Evolutionary conservation across 495 filamentous ascomycete genomes (phyloP).

Genomic region (Penicillium lagena): DNA sequence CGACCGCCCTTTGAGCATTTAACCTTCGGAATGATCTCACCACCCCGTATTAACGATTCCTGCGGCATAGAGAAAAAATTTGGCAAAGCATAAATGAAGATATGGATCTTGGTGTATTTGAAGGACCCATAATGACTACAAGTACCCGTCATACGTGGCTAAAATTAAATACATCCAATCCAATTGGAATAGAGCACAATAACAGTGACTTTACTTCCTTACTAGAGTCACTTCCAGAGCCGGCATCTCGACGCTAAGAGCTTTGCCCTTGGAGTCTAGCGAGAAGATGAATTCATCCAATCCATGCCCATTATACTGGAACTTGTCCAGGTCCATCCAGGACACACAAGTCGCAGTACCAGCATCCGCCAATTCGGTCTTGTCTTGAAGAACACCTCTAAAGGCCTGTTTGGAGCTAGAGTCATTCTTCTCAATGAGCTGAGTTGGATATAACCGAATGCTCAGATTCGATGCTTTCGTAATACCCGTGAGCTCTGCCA

Average conservation of each 20-base stretch:
- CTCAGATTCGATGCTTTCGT: conserved; percentile 22
- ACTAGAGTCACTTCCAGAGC: conserved; percentile 27
- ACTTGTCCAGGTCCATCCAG: conserved; percentile 41
- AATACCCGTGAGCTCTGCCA: conserved; percentile 21
- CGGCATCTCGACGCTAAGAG: conserved; percentile 34
- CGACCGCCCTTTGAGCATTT: no score
- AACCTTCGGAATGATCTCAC: no score
- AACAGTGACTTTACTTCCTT: background rate
- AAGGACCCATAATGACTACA: no score
- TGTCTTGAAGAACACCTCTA: conserved; percentile 39
- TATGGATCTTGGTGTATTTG: no score
- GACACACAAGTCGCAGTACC: conserved; percentile 33
- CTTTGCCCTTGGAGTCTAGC: conserved; percentile 29
- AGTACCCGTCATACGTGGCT: no score
- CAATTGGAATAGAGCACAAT: no score
- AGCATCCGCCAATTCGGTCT: conserved; percentile 18
- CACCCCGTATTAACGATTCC: no score
- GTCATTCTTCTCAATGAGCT: conserved; percentile 1
- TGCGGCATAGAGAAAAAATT: no score
- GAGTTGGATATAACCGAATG: conserved; percentile 43
- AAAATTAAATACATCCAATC: no score
- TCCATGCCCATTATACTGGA: conserved; percentile 31
- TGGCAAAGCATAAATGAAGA: no score
- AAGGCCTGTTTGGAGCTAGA: conserved; percentile 26
- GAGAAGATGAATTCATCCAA: conserved; percentile 48